Evolutionary conservation across 257 asterid genomes (phyloP), one percentile per base, ranked within the genome.

Genomic region (Phtheirospermum japonicum): DNA sequence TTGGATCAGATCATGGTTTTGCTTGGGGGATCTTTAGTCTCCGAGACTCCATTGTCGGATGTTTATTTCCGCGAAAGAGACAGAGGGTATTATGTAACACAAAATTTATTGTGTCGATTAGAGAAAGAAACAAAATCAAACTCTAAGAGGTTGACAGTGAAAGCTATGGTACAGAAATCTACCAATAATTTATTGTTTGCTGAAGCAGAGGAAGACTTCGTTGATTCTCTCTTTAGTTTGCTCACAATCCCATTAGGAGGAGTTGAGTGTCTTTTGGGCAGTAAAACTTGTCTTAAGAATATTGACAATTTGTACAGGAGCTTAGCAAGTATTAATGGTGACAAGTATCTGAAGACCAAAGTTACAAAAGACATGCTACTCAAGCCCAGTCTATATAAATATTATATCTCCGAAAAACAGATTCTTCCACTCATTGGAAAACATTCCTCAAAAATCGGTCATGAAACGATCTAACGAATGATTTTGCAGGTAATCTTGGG

Each of bases 221-320:
- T 66, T 0, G 69, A 75, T 10, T 71, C 71, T 11, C 57, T 71
- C 0, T 42, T 42, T 39, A 57, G 68, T 26, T 49, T 71, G 6
- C 61, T 75, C 2, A 18, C 31, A 14, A 62, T 71, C 0, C 73
- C 80, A 0, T 17, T 71, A 0, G 76, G 70, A 14, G 32, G 53
- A 60, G 65, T 50, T 0, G 52, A 26, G 52, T 32, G 4, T 3
- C 68, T 68, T 43, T 2, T 63, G 33, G 64, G 37, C 2, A 7
- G 58, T 5, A 19, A 51, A 4, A 55, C 33, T 20, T 31, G 9
- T 14, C 31, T 63, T 1, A 18, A 26, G 18, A 48, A 26, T 14
- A 20, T 67, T 6, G 33, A 63, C 26, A 73, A 63, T 56, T 13
- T 73, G 7, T 12, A 57, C 40, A 19, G 11, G 19, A 71, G 75